These are phyloP conservation scores for Monilinia fructicola DNA, from an alignment of 2,329 filamentous ascomycete species.

Conservation along the genomic window DNA sequence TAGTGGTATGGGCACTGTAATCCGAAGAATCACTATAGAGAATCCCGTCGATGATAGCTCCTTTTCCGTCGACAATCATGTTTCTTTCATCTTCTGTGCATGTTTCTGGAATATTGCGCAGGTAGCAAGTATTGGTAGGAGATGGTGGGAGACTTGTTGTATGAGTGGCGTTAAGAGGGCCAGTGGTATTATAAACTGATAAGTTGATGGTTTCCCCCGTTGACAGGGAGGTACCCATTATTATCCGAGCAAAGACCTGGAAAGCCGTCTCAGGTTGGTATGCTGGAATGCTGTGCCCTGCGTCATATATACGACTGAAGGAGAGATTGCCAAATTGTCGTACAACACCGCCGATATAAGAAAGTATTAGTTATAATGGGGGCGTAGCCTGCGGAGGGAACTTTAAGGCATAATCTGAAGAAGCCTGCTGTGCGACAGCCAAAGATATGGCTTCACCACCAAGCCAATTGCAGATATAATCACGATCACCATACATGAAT, in stretches of 20 bases:
- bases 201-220: constrained; percentile 53
- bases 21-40: constrained; percentile 48
- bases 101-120: constrained; percentile 55
- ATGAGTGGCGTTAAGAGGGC: constrained; percentile 56
- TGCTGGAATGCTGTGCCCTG: constrained; percentile 61
- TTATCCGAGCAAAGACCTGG: constrained; percentile 57
- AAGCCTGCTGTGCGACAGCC: constrained; percentile 53
- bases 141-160: constrained; percentile 52
- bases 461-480: constrained; percentile 67
- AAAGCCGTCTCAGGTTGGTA: constrained; percentile 57
- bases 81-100: constrained; percentile 54
- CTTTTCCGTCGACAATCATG: constrained; percentile 50
- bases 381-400: constrained; percentile 68
- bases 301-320: constrained; percentile 65
- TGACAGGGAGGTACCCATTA: constrained; percentile 52
- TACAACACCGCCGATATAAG: constrained; percentile 69
- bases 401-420: constrained; percentile 48
- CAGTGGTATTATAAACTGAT: constrained; percentile 55
- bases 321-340: constrained; percentile 75
- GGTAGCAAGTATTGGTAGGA: constrained; percentile 58
- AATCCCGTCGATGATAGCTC: constrained; percentile 60
- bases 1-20: constrained; percentile 40
- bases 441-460: constrained; percentile 75
- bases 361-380: constrained; percentile 66
- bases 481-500: constrained; percentile 66